Evolutionary conservation across 176 grass and related monocot species (phyloP), one percentile per base, ranked within the genome.

Genomic region (Oropetium thomaeum): DNA sequence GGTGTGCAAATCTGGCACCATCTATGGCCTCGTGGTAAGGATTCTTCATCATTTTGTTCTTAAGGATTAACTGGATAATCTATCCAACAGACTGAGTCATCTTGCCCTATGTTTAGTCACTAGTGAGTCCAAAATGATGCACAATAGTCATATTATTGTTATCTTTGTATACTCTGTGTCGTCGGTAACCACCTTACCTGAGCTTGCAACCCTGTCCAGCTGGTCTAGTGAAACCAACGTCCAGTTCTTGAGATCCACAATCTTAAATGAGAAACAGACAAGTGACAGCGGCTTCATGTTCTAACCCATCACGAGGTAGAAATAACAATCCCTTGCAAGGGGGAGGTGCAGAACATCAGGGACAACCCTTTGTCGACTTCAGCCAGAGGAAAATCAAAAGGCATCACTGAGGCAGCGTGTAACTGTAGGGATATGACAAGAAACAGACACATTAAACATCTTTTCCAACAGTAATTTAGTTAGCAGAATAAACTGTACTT

Each of bases 31-130:
- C 58, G 75, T 65, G 45, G 30, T 29, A 73, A 54, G 59, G 69
- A 41, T 65, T 23, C 37, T 76, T 71, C 20, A 62, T 23, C 23
- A 27, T 76, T 40, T 60, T 16, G 15, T 25, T 51, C 53, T 10
- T 61, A 28, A 61, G 62, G 63, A 76, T n/a, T 30, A 60, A 12
- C 12, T 58, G 62, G 35, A 67, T 58, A 74, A 74, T 83, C 58
- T n/a, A n/a, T n/a, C n/a, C n/a, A n/a, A n/a, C n/a, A 68, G 30
- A 62, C 51, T 17, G 60, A 74, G n/a, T 75, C 71, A 59, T 71
- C 33, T 49, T 12, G 58, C 58, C 38, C 30, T 58, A 32, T 44
- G 17, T 58, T 79, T 75, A 45, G 27, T n/a, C n/a, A n/a, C n/a
- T n/a, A 3, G 13, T 2, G 2, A 45, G 1, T 17, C 26, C 66